Evolutionary conservation across 208 protist genomes (phyloP), one percentile per base, ranked within the genome.

Genomic region (Baffinella frigidus): DNA sequence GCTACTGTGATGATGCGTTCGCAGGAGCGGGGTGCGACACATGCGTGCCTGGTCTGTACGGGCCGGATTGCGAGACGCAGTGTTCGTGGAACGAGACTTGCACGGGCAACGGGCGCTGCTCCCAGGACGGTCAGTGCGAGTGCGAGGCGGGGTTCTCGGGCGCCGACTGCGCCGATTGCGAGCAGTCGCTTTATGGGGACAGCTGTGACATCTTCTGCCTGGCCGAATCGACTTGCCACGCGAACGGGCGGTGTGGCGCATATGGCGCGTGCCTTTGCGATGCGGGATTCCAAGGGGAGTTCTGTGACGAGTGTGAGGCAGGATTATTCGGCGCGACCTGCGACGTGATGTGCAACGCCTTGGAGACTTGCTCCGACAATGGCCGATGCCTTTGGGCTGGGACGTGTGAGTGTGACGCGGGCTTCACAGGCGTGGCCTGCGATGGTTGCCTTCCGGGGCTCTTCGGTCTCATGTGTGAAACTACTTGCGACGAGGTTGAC

Each of bases 101-200:
- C 77, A 39, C 36, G 14, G 77, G 77, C 3, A 30, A 87, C 36
- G 77, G 77, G 3, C 77, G 77, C 24, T 87, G 77, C 61, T 20
- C n/a, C 35, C 17, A 9, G 41, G 77, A 87, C 50, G 77, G 77
- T 33, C 10, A 41, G 35, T 87, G 77, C 27, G 77, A 62, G 41
- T 87, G 77, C 77, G 27, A 87, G 14, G 39, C n/a, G 3, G 71
- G 71, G 43, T 80, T 43, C 43, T 50, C 71, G n/a, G 71, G 71
- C 3, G 36, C 24, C 30, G 71, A 14, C 3, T 80, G 71, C 43
- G 24, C 20, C 24, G 71, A 14, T 14, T 80, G 71, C 71, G 71
- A 17, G 43, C 24, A 80, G 36, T 17, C 30, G 0, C 43, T 80
- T 27, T 17, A 43, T 14, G 71, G 71, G 43, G 24, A 17, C 30